Evolutionary conservation across 1,284 basidiomycete species (phyloP), one percentile per base, ranked within the genome.

Genomic region (Melampsora americana): DNA sequence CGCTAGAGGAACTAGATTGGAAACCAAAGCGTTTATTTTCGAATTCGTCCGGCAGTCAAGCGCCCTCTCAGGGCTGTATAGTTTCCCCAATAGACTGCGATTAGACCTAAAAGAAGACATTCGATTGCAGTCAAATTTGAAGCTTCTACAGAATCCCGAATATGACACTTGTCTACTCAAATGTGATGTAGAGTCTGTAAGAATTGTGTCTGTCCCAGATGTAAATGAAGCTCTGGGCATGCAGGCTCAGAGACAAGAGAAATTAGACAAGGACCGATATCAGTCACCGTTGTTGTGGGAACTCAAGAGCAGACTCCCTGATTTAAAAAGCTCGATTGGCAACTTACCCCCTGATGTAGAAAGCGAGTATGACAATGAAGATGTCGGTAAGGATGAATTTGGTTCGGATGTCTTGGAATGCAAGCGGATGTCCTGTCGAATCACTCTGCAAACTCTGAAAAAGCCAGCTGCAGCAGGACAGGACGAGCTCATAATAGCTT

Each of bases 31-130:
- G 28, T 42, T 56, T 30, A 53, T 69, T n/a, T 56, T 76, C 42
- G 73, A 76, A 59, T 76, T 65, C 62, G 48, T 64, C 32, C 73
- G 66, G 5, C 73, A 68, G 30, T 76, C 73, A 6, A 68, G 42
- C 46, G 73, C 73, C 30, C 66, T 56, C 32, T 42, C 73, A 20
- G 73, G 73, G 26, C 66, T 76, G 20, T 76, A 76, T 60, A 30
- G 35, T 30, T 76, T 60, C 6, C 73, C 73, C 18, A 60, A 69
- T 16, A 80, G 84, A 28, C 71, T 77, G 11, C 81, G 81, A 20
- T 79, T 86, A 18, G 79, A 80, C 3, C 85, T 95, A 1, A 85
- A 87, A 1, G 85, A 87, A 26, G 90, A 92, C 79, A 85, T 87
- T n/a, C 82, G 89, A 2, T 81, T 87, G 23, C 88, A 89, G 69